Evolutionary conservation across 805 yeast genomes (phyloP).

Genomic region (Candida maesae): DNA sequence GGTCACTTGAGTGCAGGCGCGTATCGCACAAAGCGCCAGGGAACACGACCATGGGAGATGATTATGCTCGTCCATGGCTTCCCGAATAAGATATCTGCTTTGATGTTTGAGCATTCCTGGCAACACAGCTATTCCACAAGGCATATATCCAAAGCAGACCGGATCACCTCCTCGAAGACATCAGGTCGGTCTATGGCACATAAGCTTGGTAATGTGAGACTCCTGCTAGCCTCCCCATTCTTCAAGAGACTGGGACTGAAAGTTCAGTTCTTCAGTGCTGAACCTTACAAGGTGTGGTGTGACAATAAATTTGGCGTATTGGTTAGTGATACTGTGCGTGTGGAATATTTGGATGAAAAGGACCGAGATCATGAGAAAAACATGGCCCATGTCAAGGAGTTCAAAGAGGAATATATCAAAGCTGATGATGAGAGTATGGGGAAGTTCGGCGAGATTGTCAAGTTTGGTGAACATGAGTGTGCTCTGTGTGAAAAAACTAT

Average conservation of each 20-base stretch:
- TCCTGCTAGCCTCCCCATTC: constrained; percentile 39
- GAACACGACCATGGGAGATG: constrained; percentile 75
- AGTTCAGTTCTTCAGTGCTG: constrained; percentile 41
- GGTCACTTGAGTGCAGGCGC: constrained; percentile 74
- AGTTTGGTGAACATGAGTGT: constrained; percentile 29
- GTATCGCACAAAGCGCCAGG: constrained; percentile 51
- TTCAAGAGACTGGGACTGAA: constrained; percentile 44
- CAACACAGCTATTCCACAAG: constrained; percentile 69
- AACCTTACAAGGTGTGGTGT: constrained; percentile 21
- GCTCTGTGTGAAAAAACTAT: constrained; percentile 29
- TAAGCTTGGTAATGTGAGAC: constrained; percentile 44
- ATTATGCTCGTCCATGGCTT: constrained; percentile 62
- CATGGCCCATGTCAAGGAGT: constrained; percentile 24
- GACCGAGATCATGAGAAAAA: constrained; percentile 19
- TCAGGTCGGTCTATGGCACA: constrained; percentile 42
- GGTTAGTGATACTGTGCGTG: constrained; percentile 5
- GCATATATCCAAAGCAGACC: constrained; percentile 41
- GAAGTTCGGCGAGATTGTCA: constrained; percentile 20
- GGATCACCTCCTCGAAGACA: constrained; percentile 36
- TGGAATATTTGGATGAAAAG: constrained; percentile 8
- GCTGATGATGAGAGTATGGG: constrained; percentile 15
- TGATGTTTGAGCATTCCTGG: constrained; percentile 84
- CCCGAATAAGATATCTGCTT: constrained; percentile 62
- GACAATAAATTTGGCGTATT: constrained; percentile 19
- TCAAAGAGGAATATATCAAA: constrained; percentile 21